Percentiles rank a stretch among this genome's conserved stretches.
phyloP scores from a whole-genome alignment of 2,329 filamentous ascomycete genomes.

The Moelleriella libera region DNA sequence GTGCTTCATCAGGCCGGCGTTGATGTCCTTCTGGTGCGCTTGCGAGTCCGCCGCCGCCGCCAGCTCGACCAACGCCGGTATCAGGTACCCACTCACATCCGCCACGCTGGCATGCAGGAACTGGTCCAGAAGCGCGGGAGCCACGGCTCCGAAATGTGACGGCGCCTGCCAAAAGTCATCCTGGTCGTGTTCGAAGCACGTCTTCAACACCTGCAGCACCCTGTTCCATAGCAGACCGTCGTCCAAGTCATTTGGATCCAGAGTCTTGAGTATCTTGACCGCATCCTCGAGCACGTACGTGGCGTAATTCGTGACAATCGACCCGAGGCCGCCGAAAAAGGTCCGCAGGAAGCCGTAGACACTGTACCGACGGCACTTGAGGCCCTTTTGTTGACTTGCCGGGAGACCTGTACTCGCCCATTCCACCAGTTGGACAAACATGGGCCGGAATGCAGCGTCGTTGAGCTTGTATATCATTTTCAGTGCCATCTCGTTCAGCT shows the following conservation, averaged over 20 bases:
- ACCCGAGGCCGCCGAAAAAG: constrained; percentile 80
- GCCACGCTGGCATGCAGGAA: constrained; percentile 33
- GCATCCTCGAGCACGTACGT: constrained; percentile 70
- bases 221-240: constrained; percentile 51
- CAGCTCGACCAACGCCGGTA: constrained; percentile 67
- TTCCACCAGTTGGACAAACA: constrained; percentile 76
- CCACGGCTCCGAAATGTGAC: constrained; percentile 65
- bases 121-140: constrained; percentile 55
- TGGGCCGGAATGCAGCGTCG: constrained; percentile 80
- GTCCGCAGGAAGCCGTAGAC: constrained; percentile 67
- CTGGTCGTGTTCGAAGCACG: constrained; percentile 77
- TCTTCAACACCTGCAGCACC: constrained; percentile 56
- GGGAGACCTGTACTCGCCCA: constrained; percentile 54
- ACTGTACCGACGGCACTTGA: constrained; percentile 51
- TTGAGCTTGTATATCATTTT: constrained; percentile 96
- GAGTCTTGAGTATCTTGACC: constrained; percentile 42
- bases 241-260: constrained; percentile 31
- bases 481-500: constrained; percentile 56
- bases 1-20: constrained; percentile 61
- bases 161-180: constrained; percentile 95
- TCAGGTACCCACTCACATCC: constrained; percentile 36
- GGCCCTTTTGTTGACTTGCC: constrained; percentile 45
- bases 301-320: constrained; percentile 85
- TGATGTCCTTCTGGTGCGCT: constrained; percentile 84
- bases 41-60: constrained; percentile 69